phyloP scores from a whole-genome alignment of 2,329 filamentous ascomycete genomes.

The Aspergillus glaucus region DNA sequence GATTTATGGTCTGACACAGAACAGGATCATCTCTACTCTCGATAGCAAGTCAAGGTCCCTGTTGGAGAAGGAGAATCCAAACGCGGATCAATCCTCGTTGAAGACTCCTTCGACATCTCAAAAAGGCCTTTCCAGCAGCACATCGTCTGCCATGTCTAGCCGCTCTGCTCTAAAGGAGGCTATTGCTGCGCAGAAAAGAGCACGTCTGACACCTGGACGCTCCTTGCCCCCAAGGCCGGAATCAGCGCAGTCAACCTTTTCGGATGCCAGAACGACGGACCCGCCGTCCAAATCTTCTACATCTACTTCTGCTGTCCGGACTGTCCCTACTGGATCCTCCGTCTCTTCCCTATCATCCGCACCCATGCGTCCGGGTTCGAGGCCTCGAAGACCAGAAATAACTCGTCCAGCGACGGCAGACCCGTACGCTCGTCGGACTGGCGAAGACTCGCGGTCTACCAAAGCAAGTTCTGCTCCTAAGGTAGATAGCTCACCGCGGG shows the following conservation, averaged over 20 bases:
- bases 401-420: constrained; percentile 30
- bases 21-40: constrained; percentile 68
- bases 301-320: constrained; percentile 15
- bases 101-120: constrained; percentile 12
- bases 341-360: constrained; percentile 50
- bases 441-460: constrained; percentile 43
- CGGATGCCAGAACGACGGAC: constrained; percentile 32
- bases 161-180: constrained; percentile 66
- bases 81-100: constrained; percentile 14
- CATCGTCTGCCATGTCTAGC: constrained; percentile 11
- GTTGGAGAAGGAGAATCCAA: constrained; percentile 77
- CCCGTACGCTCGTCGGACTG: constrained; percentile 37
- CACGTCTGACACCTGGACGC: constrained; percentile 32
- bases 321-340: constrained; percentile 30
- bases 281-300: constrained; percentile 26
- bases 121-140: constrained; percentile 12
- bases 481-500: constrained; percentile 14
- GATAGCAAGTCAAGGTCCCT: constrained; percentile 73
- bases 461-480: constrained; percentile 20
- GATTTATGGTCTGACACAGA: constrained; percentile 17
- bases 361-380: constrained; percentile 47
- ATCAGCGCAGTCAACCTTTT: constrained; percentile 51
- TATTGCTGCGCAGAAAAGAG: constrained; percentile 74
- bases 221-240: constrained; percentile 48
- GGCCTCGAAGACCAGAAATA: constrained; percentile 32